phyloP scores from a whole-genome alignment of 192 early-diverging fungal genomes.

The Jimgerdemannia flammicorona region DNA sequence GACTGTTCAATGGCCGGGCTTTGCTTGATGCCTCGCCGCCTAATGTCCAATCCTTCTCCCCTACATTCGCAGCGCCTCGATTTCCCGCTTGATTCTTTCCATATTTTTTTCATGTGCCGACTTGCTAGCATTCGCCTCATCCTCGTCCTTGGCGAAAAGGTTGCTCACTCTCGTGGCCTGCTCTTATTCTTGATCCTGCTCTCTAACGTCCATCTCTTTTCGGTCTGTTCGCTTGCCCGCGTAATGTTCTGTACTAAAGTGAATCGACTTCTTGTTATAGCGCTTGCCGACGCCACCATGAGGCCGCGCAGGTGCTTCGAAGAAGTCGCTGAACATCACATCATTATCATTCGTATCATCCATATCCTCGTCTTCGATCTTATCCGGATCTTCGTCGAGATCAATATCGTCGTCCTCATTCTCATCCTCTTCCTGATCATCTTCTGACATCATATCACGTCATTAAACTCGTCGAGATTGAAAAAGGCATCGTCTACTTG shows the following conservation, averaged over 20 bases:
- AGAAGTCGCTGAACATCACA: conserved; percentile 83
- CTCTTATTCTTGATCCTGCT: conserved; percentile 32
- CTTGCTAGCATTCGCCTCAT: conserved; percentile 36
- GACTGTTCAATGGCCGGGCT: conserved; percentile 86
- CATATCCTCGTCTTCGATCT: conserved; percentile 57
- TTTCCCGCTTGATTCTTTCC: conserved; percentile 61
- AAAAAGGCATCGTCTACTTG: conserved; percentile 95
- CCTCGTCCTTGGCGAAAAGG: conserved; percentile 56
- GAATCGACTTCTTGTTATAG: neutral
- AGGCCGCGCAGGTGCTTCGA: conserved; percentile 59
- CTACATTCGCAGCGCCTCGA: conserved; percentile 80
- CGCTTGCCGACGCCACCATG: conserved; percentile 8
- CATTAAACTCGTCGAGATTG: conserved; percentile 87
- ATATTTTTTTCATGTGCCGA: conserved; percentile 86
- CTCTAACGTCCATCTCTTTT: conserved; percentile 35
- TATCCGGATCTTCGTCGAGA: conserved; percentile 58
- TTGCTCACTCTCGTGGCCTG: conserved; percentile 37
- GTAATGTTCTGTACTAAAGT: conserved; percentile 17
- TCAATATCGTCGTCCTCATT: conserved; percentile 70
- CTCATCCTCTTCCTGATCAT: conserved; percentile 45
- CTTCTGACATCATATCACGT: conserved; percentile 56
- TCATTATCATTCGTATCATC: conserved; percentile 67
- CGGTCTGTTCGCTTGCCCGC: conserved; percentile 24
- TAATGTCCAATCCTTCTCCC: conserved; percentile 85
- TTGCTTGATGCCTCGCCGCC: conserved; percentile 80